Evolutionary conservation across 1,284 basidiomycete species (phyloP), one percentile per base, ranked within the genome.

Genomic region (Apiotrichum gamsii): DNA sequence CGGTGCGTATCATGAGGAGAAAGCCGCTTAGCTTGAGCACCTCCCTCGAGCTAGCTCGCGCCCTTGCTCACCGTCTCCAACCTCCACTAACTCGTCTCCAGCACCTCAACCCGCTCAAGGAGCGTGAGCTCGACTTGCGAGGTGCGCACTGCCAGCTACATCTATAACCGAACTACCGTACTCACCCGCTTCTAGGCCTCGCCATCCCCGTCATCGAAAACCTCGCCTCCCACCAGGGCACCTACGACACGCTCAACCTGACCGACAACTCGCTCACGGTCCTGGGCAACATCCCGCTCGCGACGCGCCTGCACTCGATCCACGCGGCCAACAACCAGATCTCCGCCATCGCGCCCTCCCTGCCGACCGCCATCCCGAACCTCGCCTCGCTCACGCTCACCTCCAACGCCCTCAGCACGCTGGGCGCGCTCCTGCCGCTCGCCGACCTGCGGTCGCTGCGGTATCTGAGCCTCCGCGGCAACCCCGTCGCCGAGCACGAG

Each of bases 201-300:
- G 94, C 93, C 80, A 96, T 98, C 65, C 90, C 93, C 37, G 83
- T 88, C 43, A 98, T 99, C 68, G 95, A 99, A 83, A 98, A 99
- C 78, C 79, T 99, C 61, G 95, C 93, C 77, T 90, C 96, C 9
- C 65, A 95, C 88, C 72, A 89, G 80, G 81, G 91, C 81, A 75
- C 70, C 76, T 77, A 64, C 48, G 72, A 75, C 55, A 69, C 68
- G 13, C 63, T 99, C 65, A 95, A 99, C 78, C 78, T 98, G 53
- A 97, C 93, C 51, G 95, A 99, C 77, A 99, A 99, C 72, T 84
- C 90, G 51, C 84, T 99, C 72, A 78, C 83, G 53, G 81, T 81
- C 4, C 79, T 99, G 37, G 87, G 89, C 58, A 98, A 98, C 75
- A 79, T 99, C 34, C 95, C 95, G 4, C 79, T 91, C 16, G 66